Base-by-base conservation (phyloP, 116 monocot species). In the Zostera marina region DNA sequence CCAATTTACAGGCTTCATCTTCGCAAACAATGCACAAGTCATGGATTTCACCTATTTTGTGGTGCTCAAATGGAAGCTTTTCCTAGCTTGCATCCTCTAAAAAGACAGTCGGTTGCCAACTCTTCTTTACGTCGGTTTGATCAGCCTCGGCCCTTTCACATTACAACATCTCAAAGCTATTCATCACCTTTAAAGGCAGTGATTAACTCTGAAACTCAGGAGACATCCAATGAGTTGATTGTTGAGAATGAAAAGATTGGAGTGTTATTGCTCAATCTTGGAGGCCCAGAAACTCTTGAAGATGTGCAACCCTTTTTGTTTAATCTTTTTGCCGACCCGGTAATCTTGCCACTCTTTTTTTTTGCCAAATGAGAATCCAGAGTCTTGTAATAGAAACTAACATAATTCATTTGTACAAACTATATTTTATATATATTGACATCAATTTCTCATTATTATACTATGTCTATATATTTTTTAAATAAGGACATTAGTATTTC, bases 271-370 rank as follows among this genome's bases (percentile, higher is more conserved):
- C 82, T 96, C 56, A 96, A 96, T 74, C 85, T 96, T 51, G 89
- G 94, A 45, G 94, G 94, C 53, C 94, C 94, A 19, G 94, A 96
- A 64, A 96, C 94, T 23, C 89, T 96, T 23, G 89, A 88, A 13
- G 94, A 88, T 68, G 94, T 96, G 71, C 94, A 96, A 44, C 94
- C 94, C 42, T 96, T 96, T 73, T 72, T 96, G 59, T 96, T 88
- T 63, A 96, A 96, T 70, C 89, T 96, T 44, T 96, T 96, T 58
- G 71, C 94, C 6, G 94, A 96, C 46, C 94, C 94, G 63, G 94
- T 96, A 88, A 78, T 26, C 1, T 38, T 63, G 38, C 20, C 63
- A 7, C 8, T 59, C 11, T 23, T 1, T 11, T 11, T 16, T 43
- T 59, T 20, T 7, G 6, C 2, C 15, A 16, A 16, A 57, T 41